phyloP scores from a whole-genome alignment of 257 asterid species.

The Misopates orontium region DNA sequence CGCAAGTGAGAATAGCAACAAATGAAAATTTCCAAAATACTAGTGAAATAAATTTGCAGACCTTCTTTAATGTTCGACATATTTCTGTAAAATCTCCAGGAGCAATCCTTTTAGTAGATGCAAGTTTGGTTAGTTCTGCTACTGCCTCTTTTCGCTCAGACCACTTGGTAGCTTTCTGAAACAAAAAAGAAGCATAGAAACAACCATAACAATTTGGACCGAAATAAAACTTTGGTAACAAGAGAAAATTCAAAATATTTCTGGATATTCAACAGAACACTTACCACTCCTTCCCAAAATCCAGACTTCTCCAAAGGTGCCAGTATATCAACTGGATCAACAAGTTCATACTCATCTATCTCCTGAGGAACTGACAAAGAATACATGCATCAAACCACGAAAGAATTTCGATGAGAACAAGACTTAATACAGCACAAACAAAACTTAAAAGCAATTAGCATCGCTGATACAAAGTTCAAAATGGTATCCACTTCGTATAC shows the following conservation, averaged over 20 bases:
- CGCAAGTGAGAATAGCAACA: no score
- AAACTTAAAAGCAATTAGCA: no score
- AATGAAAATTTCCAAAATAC: no score
- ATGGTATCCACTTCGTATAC: no score
- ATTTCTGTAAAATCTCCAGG: conserved; percentile 98
- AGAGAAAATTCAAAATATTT: background rate
- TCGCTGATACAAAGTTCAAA: no score
- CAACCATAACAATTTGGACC: background rate
- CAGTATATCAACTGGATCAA: conserved; percentile 96
- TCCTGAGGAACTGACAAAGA: conserved; percentile 81
- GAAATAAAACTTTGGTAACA: background rate
- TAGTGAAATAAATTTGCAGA: conserved; percentile 17
- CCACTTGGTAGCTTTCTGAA: conserved; percentile 98
- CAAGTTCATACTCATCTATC: conserved; percentile 97
- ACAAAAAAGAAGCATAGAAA: conserved; percentile 29
- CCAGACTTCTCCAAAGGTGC: conserved; percentile 96
- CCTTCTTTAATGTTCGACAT: conserved; percentile 96
- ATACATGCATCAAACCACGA: conserved; percentile 35
- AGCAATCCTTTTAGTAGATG: conserved; percentile 94
- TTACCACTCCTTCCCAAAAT: conserved; percentile 99
- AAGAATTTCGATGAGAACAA: conserved; percentile 12
- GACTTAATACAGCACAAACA: conserved; percentile 12
- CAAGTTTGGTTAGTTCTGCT: conserved; percentile 93
- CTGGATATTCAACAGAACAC: conserved; percentile 30
- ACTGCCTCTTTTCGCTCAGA: conserved; percentile 98